A percentile compares a stretch with the other conserved stretches of the same genome.
These are phyloP conservation scores for Trichopus zeylanicus DNA, from an alignment of 116 monocot genomes.

Conservation along the genomic window DNA sequence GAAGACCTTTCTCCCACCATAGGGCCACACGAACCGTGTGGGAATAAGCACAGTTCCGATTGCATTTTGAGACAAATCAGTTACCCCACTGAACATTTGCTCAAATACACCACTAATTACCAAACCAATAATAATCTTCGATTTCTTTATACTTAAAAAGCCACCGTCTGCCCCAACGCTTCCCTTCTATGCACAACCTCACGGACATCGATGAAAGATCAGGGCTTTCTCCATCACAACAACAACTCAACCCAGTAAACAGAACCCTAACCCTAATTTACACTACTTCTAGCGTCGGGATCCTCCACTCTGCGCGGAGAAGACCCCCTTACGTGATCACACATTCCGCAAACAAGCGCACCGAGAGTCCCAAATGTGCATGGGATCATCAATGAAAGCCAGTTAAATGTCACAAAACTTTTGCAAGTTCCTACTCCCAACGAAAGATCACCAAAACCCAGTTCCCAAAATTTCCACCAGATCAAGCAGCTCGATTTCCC, in stretches of 20 bases:
- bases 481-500: too few relatives aligned
- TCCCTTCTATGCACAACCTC: slow-evolving; percentile 16
- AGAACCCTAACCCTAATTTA: slow-evolving; percentile 2
- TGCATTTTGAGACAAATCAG: slow-evolving; percentile 27
- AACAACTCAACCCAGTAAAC: not conserved
- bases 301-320: slow-evolving; percentile 45
- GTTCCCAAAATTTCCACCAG: too few relatives aligned
- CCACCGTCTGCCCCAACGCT: slow-evolving; percentile 19
- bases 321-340: slow-evolving; percentile 46
- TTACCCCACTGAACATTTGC: slow-evolving; percentile 60
- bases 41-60: slow-evolving; percentile 29
- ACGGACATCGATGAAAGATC: not conserved
- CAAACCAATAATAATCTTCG: too few relatives aligned
- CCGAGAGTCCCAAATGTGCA: too few relatives aligned
- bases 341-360: slow-evolving; percentile 12
- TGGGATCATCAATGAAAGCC: too few relatives aligned
- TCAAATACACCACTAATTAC: slow-evolving; percentile 1
- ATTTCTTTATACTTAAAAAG: too few relatives aligned
- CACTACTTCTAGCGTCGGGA: slow-evolving; percentile 32
- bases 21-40: slow-evolving; percentile 45
- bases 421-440: too few relatives aligned
- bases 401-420: too few relatives aligned
- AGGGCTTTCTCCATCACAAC: not conserved
- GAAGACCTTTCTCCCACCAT: slow-evolving; percentile 41
- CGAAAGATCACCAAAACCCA: too few relatives aligned